Evolutionary conservation across 139 green algal genomes (phyloP), one percentile per base, ranked within the genome.

Genomic region (Closterium sp.): DNA sequence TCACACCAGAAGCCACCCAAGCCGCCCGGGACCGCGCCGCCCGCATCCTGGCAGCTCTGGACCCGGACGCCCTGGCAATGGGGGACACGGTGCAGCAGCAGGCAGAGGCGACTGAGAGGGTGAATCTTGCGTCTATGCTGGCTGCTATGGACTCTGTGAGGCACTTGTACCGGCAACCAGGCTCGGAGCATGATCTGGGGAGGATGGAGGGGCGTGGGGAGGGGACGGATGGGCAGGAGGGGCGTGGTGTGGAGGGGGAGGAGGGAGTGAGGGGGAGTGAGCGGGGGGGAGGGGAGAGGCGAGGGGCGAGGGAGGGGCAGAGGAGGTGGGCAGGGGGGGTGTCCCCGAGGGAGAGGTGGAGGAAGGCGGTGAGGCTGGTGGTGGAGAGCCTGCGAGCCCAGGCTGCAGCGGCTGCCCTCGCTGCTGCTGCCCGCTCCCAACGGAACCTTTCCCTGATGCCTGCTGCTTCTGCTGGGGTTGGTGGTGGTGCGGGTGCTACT

Each of bases 41-140:
- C 17, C 62, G 62, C 13, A 79, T 79, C 62, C 88, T 31, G 2
- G 85, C 13, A 7, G 85, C 85, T 21, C n/a, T 30, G 21, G 85
- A 87, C 85, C 85, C 85, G 9, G 85, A 87, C n/a, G 85, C 28
- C 1, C 85, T 87, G 85, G 28, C 85, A 0, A 31, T 32, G n/a
- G 85, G 85, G n/a, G 85, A 87, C n/a, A 87, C 85, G n/a, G 85
- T 87, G 28, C n/a, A 32, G 85, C 85, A 87, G 85, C 85, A 87
- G 85, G n/a, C n/a, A 22, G 28, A 31, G 85, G 85, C 85, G 19
- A 31, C n/a, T 30, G 85, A 87, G 85, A 22, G 85, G n/a, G 85
- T 87, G 85, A 87, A 87, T 21, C 85, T 87, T 0, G 28, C n/a
- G 10, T 32, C 85, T 10, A 31, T 87, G 85, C 85, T 87, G 85